Percentiles rank a stretch among this genome's conserved stretches.
These are phyloP conservation scores for Penicillium olsonii DNA, from an alignment of 2,329 filamentous ascomycete genomes.

Conservation along the genomic window DNA sequence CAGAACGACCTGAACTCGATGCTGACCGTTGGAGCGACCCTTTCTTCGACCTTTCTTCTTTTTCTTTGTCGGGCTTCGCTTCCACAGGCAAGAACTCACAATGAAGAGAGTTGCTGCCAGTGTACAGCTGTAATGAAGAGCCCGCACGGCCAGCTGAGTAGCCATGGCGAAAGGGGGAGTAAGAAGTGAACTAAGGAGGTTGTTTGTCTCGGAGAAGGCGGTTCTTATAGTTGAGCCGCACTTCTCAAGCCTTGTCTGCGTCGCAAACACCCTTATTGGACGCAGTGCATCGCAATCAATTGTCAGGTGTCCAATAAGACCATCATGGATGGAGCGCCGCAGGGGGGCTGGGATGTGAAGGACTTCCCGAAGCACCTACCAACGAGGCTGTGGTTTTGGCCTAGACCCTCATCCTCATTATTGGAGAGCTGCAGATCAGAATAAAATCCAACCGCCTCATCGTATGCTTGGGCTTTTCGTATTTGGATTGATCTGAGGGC, in stretches of 20 bases:
- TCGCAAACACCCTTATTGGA: neutral
- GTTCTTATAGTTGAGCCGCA: constrained; percentile 10
- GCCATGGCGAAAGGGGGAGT: constrained; percentile 1
- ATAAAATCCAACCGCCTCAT: constrained; percentile 4
- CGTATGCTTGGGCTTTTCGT: neutral
- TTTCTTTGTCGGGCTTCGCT: constrained; percentile 3
- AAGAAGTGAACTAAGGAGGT: neutral
- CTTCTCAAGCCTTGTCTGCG: neutral
- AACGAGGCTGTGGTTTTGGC: neutral
- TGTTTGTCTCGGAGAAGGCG: neutral
- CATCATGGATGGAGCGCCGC: neutral
- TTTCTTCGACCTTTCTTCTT: neutral
- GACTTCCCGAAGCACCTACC: neutral
- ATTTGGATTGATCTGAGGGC: neutral
- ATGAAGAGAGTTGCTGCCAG: constrained; percentile 4
- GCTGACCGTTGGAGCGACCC: neutral
- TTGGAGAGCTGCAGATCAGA: constrained; percentile 1
- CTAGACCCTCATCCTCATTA: neutral
- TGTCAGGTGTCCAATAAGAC: neutral
- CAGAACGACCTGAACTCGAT: neutral
- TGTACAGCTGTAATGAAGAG: constrained; percentile 9
- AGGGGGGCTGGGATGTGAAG: constrained; percentile 11
- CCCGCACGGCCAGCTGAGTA: neutral
- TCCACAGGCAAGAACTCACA: constrained; percentile 2
- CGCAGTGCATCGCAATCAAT: neutral